Evolutionary conservation across 805 yeast genomes (phyloP), one percentile per base, ranked within the genome.

Genomic region (Candida nitratophila): DNA sequence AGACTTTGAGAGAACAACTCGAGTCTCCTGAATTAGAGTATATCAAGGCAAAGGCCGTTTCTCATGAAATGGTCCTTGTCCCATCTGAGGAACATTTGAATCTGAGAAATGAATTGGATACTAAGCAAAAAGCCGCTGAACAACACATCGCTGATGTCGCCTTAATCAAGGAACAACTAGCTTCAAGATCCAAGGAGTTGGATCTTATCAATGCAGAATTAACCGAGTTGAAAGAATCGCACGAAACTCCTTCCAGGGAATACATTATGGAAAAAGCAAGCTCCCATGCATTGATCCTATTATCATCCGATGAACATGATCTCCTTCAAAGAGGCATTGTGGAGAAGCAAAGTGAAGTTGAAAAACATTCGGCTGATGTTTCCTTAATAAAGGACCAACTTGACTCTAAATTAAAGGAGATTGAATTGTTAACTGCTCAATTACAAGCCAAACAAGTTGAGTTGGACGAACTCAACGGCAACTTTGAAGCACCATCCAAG

Each of bases 221-320:
- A 14, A 38, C 21, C 9, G 35, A 26, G 4, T 19, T 19, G 15
- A 31, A 30, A 5, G 8, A 12, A 10, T 14, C 22, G 7, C 11
- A 31, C 11, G 36, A 44, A 30, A 4, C 40, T 14, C 46, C 50
- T 21, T n/a, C 38, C 12, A 22, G 9, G 15, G 47, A 45, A 14
- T 41, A 47, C 37, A 42, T 60, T 31, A 45, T 44, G 29, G 45
- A 49, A 37, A 47, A 42, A 37, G 70, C 71, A 0, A 37, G 44
- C 16, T 62, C 56, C 10, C 47, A 55, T 37, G 70, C 65, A 2
- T 52, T 66, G 35, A 55, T 60, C 16, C 56, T 68, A 21, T 10
- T 51, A 10, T 42, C 52, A 16, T 11, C 11, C n/a, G 19, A 24
- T 15, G 49, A 39, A 10, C 46, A 42, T 21, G 40, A 42, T 31